Evolutionary conservation across 345 rosid genomes (phyloP), one percentile per base, ranked within the genome.

Genomic region (Eucalyptus guilfoylei): DNA sequence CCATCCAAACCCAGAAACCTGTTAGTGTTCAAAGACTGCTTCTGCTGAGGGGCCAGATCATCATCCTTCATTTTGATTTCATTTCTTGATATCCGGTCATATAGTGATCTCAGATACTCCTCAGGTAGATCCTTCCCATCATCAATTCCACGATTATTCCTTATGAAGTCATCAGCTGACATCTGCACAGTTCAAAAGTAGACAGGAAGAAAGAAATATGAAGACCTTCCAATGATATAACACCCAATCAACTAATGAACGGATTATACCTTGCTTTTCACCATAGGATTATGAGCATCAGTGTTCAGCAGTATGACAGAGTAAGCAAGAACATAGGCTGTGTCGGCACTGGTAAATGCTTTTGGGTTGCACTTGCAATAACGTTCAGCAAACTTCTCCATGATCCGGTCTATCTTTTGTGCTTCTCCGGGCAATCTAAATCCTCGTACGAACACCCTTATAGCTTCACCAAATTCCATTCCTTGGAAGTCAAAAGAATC

Each of bases 381-480:
- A 88, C 98, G 96, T 93, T 97, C 99, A 40, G 99, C 94, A 91
- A 98, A 98, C 94, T 98, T 98, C 91, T 98, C 99, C 99, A 98
- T 98, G 90, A 98, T 97, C 81, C 99, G 96, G 90, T 98, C 99
- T 89, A 98, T 98, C 94, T 98, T 98, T 90, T 98, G 99, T 87
- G 99, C 99, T 93, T 98, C 99, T 89, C 99, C 99, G 32, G 99
- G 99, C 93, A 98, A 92, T 91, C 99, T 95, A 93, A 98, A 98
- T 81, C 99, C 98, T 89, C 93, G 97, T 37, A 98, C 92, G 89
- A 97, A 95, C 92, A 91, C 90, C 90, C 99, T 95, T 86, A 98
- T 96, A 87, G 99, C 99, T 93, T 98, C 98, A 87, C 97, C 99
- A 94, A 98, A 98, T 86, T 97, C 96, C 97, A 96, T 94, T 87